These are phyloP conservation scores for Phragmites australis DNA, from an alignment of 176 grass and related monocot species.

Conservation along the genomic window DNA sequence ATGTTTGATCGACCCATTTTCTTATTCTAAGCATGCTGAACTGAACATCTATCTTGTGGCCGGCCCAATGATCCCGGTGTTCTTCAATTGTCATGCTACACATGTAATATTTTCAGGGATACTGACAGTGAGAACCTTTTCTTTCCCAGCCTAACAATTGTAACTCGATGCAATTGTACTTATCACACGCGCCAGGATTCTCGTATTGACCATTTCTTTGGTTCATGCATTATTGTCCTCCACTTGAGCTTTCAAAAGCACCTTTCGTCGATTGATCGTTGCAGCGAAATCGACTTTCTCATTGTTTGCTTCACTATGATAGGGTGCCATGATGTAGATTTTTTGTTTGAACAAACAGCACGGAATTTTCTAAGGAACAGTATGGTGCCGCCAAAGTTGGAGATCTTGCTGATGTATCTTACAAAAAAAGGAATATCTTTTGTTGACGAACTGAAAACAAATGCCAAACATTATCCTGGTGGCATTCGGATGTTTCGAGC, in stretches of 20 bases:
- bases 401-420: too few species aligned
- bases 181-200: neutral
- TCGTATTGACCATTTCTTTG: neutral
- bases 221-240: neutral
- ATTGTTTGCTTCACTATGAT: neutral
- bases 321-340: too few species aligned
- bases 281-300: too few species aligned
- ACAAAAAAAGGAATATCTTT: too few species aligned
- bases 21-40: neutral
- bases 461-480: too few species aligned
- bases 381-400: too few species aligned
- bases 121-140: neutral
- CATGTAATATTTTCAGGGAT: neutral
- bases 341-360: neutral
- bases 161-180: neutral
- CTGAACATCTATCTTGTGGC: neutral
- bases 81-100: neutral
- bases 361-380: neutral
- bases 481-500: too few species aligned
- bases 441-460: too few species aligned
- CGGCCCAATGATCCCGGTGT: neutral
- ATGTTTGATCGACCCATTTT: neutral
- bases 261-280: neutral
- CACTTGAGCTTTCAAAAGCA: neutral
- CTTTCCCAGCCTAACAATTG: neutral